phyloP scores from a whole-genome alignment of 352 stramenopile genomes.

The Globisporangium rhizosaccharum region DNA sequence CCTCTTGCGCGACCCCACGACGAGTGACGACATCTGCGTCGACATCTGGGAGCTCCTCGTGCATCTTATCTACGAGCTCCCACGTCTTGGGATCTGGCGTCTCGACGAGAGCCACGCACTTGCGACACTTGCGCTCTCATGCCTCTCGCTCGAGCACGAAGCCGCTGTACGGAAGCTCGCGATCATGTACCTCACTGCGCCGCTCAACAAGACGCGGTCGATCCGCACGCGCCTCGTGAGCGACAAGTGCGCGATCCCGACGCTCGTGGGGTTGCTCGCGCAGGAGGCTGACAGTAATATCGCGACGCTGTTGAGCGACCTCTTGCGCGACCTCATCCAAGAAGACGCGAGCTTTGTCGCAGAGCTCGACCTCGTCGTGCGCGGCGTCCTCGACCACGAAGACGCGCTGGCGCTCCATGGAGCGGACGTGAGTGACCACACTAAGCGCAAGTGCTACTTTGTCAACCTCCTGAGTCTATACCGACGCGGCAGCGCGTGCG shows the following conservation, averaged over 20 bases:
- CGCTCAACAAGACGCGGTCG: conserved; percentile 4
- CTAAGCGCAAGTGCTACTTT: background rate
- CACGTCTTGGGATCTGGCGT: background rate
- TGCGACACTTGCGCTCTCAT: background rate
- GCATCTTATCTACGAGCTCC: conserved; percentile 8
- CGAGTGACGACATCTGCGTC: background rate
- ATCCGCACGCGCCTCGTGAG: conserved; percentile 5
- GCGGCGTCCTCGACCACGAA: conserved; percentile 6
- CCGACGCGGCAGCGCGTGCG: background rate
- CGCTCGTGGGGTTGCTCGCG: conserved; percentile 1
- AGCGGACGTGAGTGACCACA: background rate
- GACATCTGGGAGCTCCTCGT: conserved; percentile 6
- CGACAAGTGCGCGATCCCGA: conserved; percentile 1
- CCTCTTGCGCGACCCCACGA: background rate
- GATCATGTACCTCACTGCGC: conserved; percentile 6
- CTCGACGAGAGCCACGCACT: conserved; percentile 2
- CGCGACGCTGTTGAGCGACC: conserved; percentile 1
- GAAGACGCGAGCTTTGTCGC: background rate
- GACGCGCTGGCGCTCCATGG: background rate
- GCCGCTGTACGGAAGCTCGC: background rate
- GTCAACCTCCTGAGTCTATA: conserved; percentile 1
- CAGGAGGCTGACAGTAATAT: conserved; percentile 1
- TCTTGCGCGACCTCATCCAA: background rate
- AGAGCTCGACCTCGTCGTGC: conserved; percentile 6
- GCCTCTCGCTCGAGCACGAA: background rate